These are phyloP conservation scores for Chloromonas sp. DNA, from an alignment of 163 green algal species.

Conservation along the genomic window DNA sequence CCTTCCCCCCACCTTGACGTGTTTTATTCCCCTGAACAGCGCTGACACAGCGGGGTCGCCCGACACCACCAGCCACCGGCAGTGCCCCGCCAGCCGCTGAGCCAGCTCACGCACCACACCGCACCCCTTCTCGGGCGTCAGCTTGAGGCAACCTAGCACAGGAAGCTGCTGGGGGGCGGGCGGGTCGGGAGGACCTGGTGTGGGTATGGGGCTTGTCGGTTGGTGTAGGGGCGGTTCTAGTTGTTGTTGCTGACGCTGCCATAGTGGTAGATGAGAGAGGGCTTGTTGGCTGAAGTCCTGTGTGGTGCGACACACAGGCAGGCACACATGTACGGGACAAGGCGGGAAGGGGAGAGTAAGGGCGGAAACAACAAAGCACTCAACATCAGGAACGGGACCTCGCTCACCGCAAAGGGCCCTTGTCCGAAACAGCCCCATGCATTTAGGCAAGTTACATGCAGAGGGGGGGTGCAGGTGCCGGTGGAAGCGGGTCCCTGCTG, in stretches of 20 bases:
- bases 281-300: not conserved
- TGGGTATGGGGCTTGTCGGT: not conserved
- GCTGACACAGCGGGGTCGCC: not conserved
- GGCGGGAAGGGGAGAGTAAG: too few species aligned
- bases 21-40: not conserved
- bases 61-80: constrained; percentile 12
- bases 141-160: constrained; percentile 27
- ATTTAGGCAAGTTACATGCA: not conserved
- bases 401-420: constrained; percentile 9
- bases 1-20: constrained; percentile 1
- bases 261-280: too few species aligned
- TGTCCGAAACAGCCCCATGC: constrained; percentile 14
- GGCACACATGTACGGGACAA: too few species aligned
- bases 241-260: too few species aligned
- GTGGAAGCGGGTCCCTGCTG: not conserved
- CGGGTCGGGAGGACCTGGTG: too few species aligned
- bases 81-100: constrained; percentile 1
- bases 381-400: not conserved
- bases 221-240: too few species aligned
- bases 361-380: too few species aligned
- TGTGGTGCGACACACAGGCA: not conserved
- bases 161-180: not conserved
- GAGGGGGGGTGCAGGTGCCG: not conserved
- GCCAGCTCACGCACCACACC: constrained; percentile 25
- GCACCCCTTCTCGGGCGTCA: constrained; percentile 38